These are phyloP conservation scores for Whalleya microplaca DNA, from an alignment of 2,329 filamentous ascomycete genomes.

Conservation along the genomic window DNA sequence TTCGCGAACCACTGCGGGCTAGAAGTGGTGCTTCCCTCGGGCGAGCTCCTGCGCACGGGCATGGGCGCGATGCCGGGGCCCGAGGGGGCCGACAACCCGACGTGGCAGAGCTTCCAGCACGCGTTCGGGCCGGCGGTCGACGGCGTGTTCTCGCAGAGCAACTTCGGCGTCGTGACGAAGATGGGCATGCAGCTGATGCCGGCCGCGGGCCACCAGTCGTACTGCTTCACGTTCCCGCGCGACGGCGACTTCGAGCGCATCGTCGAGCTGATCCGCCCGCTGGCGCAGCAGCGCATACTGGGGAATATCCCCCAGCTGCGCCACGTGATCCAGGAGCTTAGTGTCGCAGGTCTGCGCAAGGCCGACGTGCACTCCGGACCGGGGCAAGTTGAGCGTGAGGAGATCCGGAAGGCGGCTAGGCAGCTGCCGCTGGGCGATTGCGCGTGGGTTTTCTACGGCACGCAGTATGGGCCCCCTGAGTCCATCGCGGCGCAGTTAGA, in stretches of 20 bases:
- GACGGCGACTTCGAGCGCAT: constrained; percentile 32
- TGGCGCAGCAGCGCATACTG: constrained; percentile 46
- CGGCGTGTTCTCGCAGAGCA: constrained; percentile 56
- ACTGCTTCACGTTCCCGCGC: constrained; percentile 44
- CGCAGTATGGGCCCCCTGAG: constrained; percentile 42
- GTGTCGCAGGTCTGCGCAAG: constrained; percentile 45
- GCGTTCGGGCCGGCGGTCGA: constrained; percentile 45
- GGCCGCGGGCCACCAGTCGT: constrained; percentile 41
- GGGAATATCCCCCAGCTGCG: constrained; percentile 53
- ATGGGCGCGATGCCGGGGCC: constrained; percentile 50
- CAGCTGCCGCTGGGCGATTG: constrained; percentile 46
- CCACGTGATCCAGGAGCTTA: constrained; percentile 49
- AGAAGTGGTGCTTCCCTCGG: constrained; percentile 50
- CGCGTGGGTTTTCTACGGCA: constrained; percentile 56
- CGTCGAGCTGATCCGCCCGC: constrained; percentile 42
- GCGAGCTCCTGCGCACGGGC: constrained; percentile 49
- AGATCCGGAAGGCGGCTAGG: constrained; percentile 37
- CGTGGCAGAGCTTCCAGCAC: constrained; percentile 44
- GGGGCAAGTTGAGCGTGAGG: constrained; percentile 36
- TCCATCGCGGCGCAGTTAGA: constrained; percentile 39
- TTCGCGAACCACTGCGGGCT: constrained; percentile 41
- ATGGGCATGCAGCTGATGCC: constrained; percentile 53
- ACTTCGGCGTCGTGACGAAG: constrained; percentile 57
- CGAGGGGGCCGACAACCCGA: constrained; percentile 41
- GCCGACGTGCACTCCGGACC: constrained; percentile 32